Base-by-base conservation (phyloP, 2,329 filamentous ascomycete species). In the Pseudophaeomoniella oleicola region DNA sequence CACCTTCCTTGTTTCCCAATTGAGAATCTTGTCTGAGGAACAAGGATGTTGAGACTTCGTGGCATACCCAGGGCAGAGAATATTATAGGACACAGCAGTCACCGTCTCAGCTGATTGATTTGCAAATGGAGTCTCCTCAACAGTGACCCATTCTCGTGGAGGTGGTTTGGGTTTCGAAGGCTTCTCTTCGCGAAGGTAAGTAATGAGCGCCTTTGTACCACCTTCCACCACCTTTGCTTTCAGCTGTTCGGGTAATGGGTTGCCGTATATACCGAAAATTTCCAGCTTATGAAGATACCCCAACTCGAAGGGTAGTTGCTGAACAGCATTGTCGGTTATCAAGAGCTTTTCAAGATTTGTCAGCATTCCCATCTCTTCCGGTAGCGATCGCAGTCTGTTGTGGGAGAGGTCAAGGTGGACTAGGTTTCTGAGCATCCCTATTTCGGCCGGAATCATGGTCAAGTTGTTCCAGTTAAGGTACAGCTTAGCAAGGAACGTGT, bases 391-490 rank as follows among this genome's bases (percentile, higher is more conserved):
- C 41, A 98, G 69, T 42, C 88, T 75, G 57, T 98, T 98, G 61
- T 80, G 77, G 0, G 90, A 96, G 3, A 87, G 70, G 57, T 98
- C 88, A 34, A 98, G 71, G 50, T 87, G 73, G 22, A 75, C 81
- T 34, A 98, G 64, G 44, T 81, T 79, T 44, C 87, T 78, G 45
- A 98, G 67, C 48, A 80, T 72, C 29, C 90, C 87, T 53, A 98
- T 85, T 15, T 77, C 69, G 27, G 81, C 64, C 10, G 88, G 86
- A n/a, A 98, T 64, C 32, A 71, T 69, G 17, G 76, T 76, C 40
- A 98, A 71, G 55, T 86, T 87, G 67, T 98, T 98, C 46, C 86
- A 88, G 49, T 86, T 86, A 43, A 98, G 75, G 57, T 93, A 94
- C 18, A 98, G 72, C 58, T 92, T 88, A 46, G 82, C 82, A 39